Evolutionary conservation across 768 basidiomycete genomes (phyloP).

Genomic region (Solioccasus polychromus): DNA sequence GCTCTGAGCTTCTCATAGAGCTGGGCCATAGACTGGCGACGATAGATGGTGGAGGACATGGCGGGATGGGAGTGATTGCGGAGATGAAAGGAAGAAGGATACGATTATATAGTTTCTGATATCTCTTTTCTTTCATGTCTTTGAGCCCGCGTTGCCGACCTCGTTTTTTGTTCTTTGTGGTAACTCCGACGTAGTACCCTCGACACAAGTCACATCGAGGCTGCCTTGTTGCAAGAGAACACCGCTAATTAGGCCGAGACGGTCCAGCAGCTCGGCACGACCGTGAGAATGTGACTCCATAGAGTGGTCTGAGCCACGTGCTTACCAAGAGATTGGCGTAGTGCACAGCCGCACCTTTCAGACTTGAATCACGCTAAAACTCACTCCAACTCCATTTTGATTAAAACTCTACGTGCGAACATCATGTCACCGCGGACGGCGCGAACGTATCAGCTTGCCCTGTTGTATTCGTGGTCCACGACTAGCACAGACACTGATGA

Average conservation of each 20-base stretch:
- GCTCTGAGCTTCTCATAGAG: slow-evolving; percentile 34
- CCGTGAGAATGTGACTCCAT: slow-evolving; percentile 31
- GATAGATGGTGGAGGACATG: slow-evolving; percentile 33
- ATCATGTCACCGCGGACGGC: slow-evolving; percentile 36
- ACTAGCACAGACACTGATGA: slow-evolving; percentile 32
- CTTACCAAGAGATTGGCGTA: slow-evolving; percentile 13
- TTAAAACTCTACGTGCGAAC: slow-evolving; percentile 10
- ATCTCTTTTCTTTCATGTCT: slow-evolving; percentile 39
- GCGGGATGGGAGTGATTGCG: slow-evolving; percentile 10
- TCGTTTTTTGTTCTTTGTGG: slow-evolving; percentile 40
- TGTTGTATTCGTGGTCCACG: slow-evolving; percentile 75
- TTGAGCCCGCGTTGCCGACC: slow-evolving; percentile 37
- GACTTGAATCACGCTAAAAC: slow-evolving; percentile 8
- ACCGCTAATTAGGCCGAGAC: slow-evolving; percentile 12
- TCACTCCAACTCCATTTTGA: slow-evolving; percentile 14
- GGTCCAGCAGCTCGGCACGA: slow-evolving; percentile 18
- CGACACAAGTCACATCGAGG: slow-evolving; percentile 35
- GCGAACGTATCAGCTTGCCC: slow-evolving; percentile 72
- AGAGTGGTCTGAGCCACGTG: slow-evolving; percentile 24
- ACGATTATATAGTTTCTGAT: slow-evolving; percentile 30
- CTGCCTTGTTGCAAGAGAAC: slow-evolving; percentile 31
- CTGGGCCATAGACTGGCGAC: slow-evolving; percentile 36
- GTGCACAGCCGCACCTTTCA: slow-evolving; percentile 18
- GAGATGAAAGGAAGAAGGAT: slow-evolving; percentile 16
- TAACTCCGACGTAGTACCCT: slow-evolving; percentile 37